These are phyloP conservation scores for Parachlorella kessleri DNA, from an alignment of 139 green algal species.

Conservation along the genomic window DNA sequence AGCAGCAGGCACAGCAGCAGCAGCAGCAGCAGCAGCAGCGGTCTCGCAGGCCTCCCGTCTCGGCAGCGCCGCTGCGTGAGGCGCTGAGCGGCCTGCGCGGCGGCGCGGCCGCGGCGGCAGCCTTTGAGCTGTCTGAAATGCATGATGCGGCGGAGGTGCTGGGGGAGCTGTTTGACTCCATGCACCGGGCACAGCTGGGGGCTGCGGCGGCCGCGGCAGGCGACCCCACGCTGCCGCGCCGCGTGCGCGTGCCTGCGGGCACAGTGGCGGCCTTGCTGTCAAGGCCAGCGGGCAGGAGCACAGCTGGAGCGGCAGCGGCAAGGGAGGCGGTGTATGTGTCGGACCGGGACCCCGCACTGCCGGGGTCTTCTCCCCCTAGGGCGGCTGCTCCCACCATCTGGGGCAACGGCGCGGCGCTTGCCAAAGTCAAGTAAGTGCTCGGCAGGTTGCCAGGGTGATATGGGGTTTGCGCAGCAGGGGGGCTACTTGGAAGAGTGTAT, in stretches of 20 bases:
- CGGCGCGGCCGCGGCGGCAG: conserved; percentile 16
- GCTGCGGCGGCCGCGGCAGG: background rate
- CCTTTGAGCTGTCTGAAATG: conserved; percentile 76
- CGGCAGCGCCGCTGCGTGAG: conserved; percentile 62
- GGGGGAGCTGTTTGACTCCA: conserved; percentile 64
- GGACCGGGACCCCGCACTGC: background rate
- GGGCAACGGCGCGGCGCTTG: conserved; percentile 4
- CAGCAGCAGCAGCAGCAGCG: background rate
- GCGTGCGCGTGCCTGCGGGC: conserved; percentile 32
- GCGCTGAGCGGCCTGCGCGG: conserved; percentile 66
- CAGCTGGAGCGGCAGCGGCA: background rate
- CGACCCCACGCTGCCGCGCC: conserved; percentile 59
- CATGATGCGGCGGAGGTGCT: conserved; percentile 84
- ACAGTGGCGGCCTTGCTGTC: background rate
- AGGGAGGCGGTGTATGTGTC: background rate
- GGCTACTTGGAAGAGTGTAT: no score
- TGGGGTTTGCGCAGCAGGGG: no score
- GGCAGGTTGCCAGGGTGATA: background rate
- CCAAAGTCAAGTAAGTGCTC: conserved; percentile 6
- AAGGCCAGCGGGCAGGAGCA: background rate
- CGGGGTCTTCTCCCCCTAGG: background rate
- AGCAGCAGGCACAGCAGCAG: background rate
- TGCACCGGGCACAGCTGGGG: conserved; percentile 66
- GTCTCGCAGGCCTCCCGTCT: conserved; percentile 31
- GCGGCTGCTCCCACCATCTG: no score